Percentiles rank a stretch among this genome's conserved stretches.
These are phyloP conservation scores for Saccharomyces kudriavzevii DNA, from an alignment of 805 yeast genomes.

Conservation along the genomic window DNA sequence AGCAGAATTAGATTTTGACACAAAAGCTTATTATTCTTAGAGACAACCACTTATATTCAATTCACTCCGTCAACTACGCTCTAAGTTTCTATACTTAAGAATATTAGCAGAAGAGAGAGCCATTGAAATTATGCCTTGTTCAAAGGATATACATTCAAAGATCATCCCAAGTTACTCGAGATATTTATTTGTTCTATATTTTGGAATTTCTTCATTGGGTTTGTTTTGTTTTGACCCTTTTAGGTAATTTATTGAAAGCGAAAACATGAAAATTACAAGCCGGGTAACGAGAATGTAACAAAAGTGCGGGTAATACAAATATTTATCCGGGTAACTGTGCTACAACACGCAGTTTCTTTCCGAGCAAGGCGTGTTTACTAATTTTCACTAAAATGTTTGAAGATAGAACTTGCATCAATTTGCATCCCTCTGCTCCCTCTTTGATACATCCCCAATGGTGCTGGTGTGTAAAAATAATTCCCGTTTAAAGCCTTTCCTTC, in stretches of 20 bases:
- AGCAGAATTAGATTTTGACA: conserved; percentile 1
- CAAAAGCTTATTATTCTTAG: background rate
- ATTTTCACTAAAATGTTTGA: too few relatives aligned
- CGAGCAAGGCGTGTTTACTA: too few relatives aligned
- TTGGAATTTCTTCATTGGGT: background rate
- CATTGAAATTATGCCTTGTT: background rate
- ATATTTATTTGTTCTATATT: background rate
- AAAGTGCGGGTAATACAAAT: too few relatives aligned
- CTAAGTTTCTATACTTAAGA: background rate
- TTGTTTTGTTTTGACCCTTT: background rate
- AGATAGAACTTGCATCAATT: too few relatives aligned
- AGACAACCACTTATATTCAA: background rate
- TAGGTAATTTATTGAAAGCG: background rate
- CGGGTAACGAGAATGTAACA: too few relatives aligned
- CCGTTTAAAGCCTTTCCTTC: background rate
- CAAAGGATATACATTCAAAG: background rate
- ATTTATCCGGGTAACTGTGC: too few relatives aligned
- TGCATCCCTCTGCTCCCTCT: too few relatives aligned
- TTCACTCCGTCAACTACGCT: background rate
- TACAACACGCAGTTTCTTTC: too few relatives aligned
- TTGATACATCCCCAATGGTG: too few relatives aligned
- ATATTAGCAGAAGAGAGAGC: background rate
- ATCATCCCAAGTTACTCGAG: background rate
- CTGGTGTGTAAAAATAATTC: too few relatives aligned
- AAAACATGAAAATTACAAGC: background rate